These are phyloP conservation scores for Camptophora hylomeconis DNA, from an alignment of 2,329 filamentous ascomycete genomes.

Conservation along the genomic window DNA sequence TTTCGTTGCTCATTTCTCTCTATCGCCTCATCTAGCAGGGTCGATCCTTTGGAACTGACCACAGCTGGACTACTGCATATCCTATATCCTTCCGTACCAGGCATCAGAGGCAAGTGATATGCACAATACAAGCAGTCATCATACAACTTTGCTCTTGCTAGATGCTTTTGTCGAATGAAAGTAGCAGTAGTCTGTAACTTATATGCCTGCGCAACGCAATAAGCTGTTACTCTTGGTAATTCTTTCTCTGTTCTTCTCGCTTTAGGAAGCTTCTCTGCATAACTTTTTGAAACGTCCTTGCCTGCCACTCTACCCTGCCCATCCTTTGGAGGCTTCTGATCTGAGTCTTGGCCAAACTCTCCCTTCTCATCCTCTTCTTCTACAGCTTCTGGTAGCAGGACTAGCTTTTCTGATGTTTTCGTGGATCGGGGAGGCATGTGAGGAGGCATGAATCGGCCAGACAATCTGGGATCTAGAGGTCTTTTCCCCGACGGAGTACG, in stretches of 20 bases:
- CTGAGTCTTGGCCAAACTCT: conserved; percentile 45
- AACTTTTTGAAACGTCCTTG: conserved; percentile 61
- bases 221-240: conserved; percentile 79
- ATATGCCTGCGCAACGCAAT: conserved; percentile 89
- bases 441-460: conserved; percentile 42
- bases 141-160: conserved; percentile 88
- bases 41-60: conserved; percentile 86
- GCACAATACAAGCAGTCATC: conserved; percentile 95
- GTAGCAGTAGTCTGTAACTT: conserved; percentile 78
- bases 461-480: conserved; percentile 41
- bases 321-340: conserved; percentile 37
- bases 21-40: conserved; percentile 86
- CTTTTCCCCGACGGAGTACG: conserved; percentile 20
- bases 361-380: conserved; percentile 42
- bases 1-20: conserved; percentile 82
- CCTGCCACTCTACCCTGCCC: conserved; percentile 51
- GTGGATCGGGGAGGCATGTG: conserved; percentile 74
- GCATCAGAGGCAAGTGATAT: conserved; percentile 80
- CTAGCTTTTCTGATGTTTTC: conserved; percentile 94
- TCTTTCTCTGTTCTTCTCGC: conserved; percentile 67
- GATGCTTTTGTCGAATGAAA: conserved; percentile 77
- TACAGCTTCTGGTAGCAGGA: conserved; percentile 73
- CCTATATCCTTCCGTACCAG: conserved; percentile 74
- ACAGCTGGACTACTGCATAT: conserved; percentile 81
- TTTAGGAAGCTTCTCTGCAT: conserved; percentile 87